Conservation (phyloP, 768 basidiomycete species). For the Panaeolus cyanescens region DNA sequence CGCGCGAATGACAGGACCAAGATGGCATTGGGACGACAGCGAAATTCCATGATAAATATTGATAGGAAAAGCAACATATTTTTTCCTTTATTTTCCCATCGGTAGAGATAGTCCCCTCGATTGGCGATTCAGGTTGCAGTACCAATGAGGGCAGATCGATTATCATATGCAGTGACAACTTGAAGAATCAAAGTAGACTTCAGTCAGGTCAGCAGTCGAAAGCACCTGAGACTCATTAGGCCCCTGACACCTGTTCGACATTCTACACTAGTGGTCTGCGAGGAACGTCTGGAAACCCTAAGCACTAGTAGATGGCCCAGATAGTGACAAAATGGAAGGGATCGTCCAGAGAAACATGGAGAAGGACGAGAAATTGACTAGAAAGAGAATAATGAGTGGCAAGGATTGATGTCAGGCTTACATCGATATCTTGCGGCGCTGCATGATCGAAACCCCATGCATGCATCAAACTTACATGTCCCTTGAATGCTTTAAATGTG, state of each 20-base stretch:
- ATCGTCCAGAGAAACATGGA: neutral
- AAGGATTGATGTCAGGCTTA: neutral
- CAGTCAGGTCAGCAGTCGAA: neutral
- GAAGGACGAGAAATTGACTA: neutral
- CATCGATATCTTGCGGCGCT: neutral
- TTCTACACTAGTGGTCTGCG: neutral
- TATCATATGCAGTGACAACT: neutral
- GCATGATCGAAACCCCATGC: neutral
- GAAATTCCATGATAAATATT: neutral
- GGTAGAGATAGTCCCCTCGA: slow-evolving; percentile 1
- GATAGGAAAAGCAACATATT: neutral
- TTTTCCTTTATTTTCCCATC: slow-evolving; percentile 1
- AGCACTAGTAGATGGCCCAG: neutral
- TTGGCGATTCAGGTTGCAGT: neutral
- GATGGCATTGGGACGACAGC: neutral
- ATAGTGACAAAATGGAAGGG: neutral
- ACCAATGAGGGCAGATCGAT: neutral
- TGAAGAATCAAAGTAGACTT: neutral
- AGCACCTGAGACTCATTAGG: neutral
- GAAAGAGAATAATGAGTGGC: neutral
- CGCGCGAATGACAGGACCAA: neutral
- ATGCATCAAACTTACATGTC: neutral
- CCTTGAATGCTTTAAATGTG: slow-evolving; percentile 1
- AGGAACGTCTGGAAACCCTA: too few species aligned
- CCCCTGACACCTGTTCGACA: neutral